These are phyloP conservation scores for Tagetes erecta DNA, from an alignment of 129 eudicot species.

Conservation along the genomic window DNA sequence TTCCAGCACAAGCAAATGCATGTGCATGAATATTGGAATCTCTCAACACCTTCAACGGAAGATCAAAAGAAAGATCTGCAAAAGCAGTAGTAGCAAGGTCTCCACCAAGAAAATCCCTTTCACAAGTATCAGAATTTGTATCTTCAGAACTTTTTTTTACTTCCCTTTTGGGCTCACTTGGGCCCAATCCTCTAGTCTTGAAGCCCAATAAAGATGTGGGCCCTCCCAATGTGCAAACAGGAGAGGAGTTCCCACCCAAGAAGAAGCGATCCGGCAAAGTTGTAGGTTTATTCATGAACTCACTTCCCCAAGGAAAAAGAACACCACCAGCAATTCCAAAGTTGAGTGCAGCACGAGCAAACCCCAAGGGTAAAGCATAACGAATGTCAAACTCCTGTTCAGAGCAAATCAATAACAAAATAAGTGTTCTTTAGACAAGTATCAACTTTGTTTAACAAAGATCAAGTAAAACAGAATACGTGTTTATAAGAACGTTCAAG, in stretches of 20 bases:
- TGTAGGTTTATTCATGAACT: constrained; percentile 49
- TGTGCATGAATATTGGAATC: constrained; percentile 87
- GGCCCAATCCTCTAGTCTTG: constrained; percentile 78
- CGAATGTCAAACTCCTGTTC: constrained; percentile 84
- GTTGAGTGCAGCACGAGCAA: constrained; percentile 31
- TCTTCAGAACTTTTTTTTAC: constrained; percentile 29
- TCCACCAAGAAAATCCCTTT: constrained; percentile 75
- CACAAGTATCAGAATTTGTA: constrained; percentile 43
- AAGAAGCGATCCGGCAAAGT: constrained; percentile 75
- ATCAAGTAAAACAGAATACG: not conserved
- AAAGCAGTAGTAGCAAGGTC: constrained; percentile 88
- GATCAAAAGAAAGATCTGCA: constrained; percentile 92
- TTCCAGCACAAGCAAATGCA: constrained; percentile 71
- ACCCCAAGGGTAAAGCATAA: constrained; percentile 33
- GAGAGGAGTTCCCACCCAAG: constrained; percentile 87
- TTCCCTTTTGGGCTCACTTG: constrained; percentile 71
- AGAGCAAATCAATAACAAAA: not conserved
- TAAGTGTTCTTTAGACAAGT: not conserved
- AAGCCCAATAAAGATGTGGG: constrained; percentile 79
- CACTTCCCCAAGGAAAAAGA: constrained; percentile 78
- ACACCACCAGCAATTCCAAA: constrained; percentile 76
- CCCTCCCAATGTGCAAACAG: constrained; percentile 82
- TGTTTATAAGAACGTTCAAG: not conserved
- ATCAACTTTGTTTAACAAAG: not conserved
- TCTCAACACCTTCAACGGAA: constrained; percentile 68